These are phyloP conservation scores for Neolentinus lepideus DNA, from an alignment of 1,284 basidiomycete genomes.

Conservation along the genomic window DNA sequence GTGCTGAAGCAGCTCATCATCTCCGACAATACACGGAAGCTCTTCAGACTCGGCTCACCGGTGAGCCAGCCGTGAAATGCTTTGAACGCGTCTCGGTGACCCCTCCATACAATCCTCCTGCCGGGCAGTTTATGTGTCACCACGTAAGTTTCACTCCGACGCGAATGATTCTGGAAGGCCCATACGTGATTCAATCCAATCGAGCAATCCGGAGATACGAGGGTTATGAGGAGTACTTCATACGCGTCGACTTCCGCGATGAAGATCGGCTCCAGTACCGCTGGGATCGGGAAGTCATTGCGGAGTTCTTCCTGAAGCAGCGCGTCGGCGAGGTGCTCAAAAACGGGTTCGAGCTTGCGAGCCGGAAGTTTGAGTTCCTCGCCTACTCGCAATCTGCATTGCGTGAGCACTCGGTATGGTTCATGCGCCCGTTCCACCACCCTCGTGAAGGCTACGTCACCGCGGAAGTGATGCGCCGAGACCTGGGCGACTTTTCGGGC, in stretches of 20 bases:
- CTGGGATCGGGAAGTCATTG: slow-evolving; percentile 46
- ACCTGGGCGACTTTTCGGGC: slow-evolving; percentile 56
- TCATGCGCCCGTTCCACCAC: slow-evolving; percentile 53
- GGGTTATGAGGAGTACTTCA: slow-evolving; percentile 55
- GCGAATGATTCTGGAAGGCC: slow-evolving; percentile 64
- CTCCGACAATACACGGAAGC: slow-evolving; percentile 44
- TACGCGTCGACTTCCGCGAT: slow-evolving; percentile 74
- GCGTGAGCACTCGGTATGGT: slow-evolving; percentile 74
- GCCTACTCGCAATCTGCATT: slow-evolving; percentile 70
- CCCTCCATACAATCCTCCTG: slow-evolving; percentile 13
- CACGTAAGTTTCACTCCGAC: slow-evolving; percentile 70
- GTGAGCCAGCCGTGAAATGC: slow-evolving; percentile 39
- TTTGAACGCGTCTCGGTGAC: slow-evolving; percentile 31
- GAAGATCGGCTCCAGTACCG: slow-evolving; percentile 65
- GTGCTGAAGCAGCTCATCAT: slow-evolving; percentile 30
- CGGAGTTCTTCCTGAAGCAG: slow-evolving; percentile 35
- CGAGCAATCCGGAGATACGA: slow-evolving; percentile 52
- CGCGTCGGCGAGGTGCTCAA: slow-evolving; percentile 62
- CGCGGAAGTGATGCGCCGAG: slow-evolving; percentile 47
- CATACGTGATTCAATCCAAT: slow-evolving; percentile 61
- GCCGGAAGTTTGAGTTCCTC: slow-evolving; percentile 63
- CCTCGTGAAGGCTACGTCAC: slow-evolving; percentile 33
- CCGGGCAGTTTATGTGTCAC: slow-evolving; percentile 44
- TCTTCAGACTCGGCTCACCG: slow-evolving; percentile 31
- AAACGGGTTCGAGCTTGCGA: slow-evolving; percentile 60